Base-by-base conservation (phyloP, 139 green algal species). In the Helicosporidium sp. region DNA sequence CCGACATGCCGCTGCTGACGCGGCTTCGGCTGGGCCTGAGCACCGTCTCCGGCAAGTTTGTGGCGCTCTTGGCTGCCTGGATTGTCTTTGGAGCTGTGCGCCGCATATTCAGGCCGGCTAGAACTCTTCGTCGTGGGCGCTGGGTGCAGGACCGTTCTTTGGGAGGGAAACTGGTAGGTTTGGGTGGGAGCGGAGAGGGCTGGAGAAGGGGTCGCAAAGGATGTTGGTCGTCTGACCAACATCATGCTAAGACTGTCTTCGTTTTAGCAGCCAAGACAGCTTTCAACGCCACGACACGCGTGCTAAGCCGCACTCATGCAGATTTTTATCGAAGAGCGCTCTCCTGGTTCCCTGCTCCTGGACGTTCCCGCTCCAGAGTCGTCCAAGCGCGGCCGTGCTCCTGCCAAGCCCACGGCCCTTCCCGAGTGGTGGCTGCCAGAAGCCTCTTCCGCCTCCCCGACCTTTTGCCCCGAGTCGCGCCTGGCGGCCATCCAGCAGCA, bases 131-230 rank as follows among this genome's bases (percentile, higher is more conserved):
- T 4, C 34, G 51, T 19, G 65, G 65, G 3, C 44, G 42, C 26
- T 70, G 61, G 65, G 56, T 73, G 25, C 19, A 41, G 8, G 65
- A 73, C 44, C 46, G 65, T 13, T 68, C 56, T 3, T 25, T 73
- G 29, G 65, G 65, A 16, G 65, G 65, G 20, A 72, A 66, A 24
- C 52, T 61, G 55, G 41, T 73, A 8, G 26, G 49, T 8, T 23
- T 8, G 8, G 18, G 7, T 40, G 31, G 31, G 31, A 13, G 13
- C 31, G 31, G 31, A 18, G 10, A 18, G 10, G 31, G 10, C 13
- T 10, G 13, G 31, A 37, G 31, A 1, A 37, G 31, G 10, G 13
- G 10, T 37, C 10, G 31, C 31, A 37, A 18, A 37, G 31, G 31
- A 37, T 13, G 31, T 37, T 37, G 31, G 31, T 37, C 31, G 31